Conservation (phyloP, 2,329 filamentous ascomycete genomes). For the Blastomyces percursus region DNA sequence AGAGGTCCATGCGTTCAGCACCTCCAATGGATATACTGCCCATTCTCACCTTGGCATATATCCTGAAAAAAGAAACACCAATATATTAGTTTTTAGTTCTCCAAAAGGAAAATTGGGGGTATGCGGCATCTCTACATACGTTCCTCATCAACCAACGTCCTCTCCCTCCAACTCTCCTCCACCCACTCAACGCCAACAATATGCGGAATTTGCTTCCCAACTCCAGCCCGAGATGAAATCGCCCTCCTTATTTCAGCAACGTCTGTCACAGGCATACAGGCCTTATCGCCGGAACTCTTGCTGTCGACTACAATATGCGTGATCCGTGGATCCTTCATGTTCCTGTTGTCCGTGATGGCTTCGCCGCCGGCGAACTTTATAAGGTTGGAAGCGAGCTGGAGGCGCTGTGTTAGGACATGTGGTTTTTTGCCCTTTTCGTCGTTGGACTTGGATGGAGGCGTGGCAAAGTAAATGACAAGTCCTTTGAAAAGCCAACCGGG, state of each 20-base stretch:
- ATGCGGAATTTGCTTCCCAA: conserved; percentile 48
- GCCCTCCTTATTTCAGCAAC: conserved; percentile 23
- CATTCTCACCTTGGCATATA: not conserved
- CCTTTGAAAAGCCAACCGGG: conserved; percentile 42
- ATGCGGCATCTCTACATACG: conserved; percentile 21
- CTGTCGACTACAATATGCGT: conserved; percentile 64
- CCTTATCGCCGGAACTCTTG: conserved; percentile 29
- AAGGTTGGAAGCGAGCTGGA: conserved; percentile 44
- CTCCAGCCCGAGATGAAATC: conserved; percentile 17
- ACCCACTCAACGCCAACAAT: conserved; percentile 64
- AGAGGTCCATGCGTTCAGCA: not conserved
- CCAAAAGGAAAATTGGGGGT: not conserved
- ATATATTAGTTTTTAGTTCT: not conserved
- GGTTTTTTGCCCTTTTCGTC: not conserved
- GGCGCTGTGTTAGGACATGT: conserved; percentile 15
- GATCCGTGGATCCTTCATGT: conserved; percentile 42
- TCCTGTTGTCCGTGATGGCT: conserved; percentile 29
- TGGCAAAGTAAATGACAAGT: conserved; percentile 34
- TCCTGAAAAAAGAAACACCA: not conserved
- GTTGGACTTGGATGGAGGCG: conserved; percentile 6
- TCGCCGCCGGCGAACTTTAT: conserved; percentile 59
- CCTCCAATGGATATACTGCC: too few species aligned
- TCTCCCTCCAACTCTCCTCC: conserved; percentile 66
- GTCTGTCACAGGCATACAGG: conserved; percentile 41
- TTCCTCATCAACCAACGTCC: conserved; percentile 71